These are phyloP conservation scores for Rhinocladiella similis DNA, from an alignment of 2,329 filamentous ascomycete genomes.

Conservation along the genomic window DNA sequence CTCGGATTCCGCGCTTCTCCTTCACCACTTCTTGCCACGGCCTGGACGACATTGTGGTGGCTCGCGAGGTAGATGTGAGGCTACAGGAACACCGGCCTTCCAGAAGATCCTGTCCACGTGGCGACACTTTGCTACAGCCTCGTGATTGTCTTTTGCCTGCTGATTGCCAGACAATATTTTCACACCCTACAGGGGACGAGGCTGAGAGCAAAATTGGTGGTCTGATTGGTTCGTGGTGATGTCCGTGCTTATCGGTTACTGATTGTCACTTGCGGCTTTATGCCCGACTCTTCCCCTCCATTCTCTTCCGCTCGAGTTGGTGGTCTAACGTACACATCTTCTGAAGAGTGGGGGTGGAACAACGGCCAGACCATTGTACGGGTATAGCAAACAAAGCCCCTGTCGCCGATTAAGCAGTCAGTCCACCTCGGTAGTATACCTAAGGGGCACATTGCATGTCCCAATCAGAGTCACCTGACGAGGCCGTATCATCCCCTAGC, in stretches of 20 bases:
- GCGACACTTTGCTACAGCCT: neutral
- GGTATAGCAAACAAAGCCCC: neutral
- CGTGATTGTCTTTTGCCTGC: neutral
- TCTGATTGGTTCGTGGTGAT: constrained; percentile 1
- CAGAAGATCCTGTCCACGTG: neutral
- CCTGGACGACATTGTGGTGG: constrained; percentile 1
- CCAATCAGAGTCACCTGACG: neutral
- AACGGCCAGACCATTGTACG: neutral
- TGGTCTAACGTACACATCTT: neutral
- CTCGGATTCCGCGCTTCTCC: constrained; percentile 32
- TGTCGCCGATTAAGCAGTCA: neutral
- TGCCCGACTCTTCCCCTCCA: neutral
- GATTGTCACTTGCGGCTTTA: neutral
- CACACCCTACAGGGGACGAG: neutral
- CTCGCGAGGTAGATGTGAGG: neutral
- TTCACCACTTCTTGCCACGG: constrained; percentile 35
- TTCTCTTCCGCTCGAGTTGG: neutral
- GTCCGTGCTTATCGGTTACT: constrained; percentile 1
- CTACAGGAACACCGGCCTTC: neutral
- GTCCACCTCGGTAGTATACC: neutral
- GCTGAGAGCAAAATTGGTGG: neutral
- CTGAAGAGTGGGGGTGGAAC: neutral
- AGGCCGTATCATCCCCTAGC: neutral
- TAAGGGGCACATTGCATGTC: neutral
- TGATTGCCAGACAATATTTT: neutral